Percentiles rank a stretch among this genome's conserved stretches.
phyloP scores from a whole-genome alignment of 2,329 filamentous ascomycete species.

The Fusarium sp. region DNA sequence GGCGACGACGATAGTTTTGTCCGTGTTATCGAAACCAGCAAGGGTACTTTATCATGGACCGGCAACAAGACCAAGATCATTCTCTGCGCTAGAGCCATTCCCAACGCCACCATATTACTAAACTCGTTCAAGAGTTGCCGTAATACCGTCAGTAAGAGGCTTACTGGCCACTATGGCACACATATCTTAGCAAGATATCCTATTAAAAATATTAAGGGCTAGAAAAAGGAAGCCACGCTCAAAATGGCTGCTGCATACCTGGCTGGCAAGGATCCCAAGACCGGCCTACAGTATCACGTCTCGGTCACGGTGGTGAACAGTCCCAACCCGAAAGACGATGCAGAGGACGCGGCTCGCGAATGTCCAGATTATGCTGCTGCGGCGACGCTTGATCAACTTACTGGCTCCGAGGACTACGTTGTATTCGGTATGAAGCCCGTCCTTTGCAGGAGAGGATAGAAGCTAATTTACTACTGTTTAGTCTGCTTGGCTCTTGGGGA shows the following conservation, averaged over 20 bases:
- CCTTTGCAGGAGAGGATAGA: neutral
- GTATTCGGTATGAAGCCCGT: neutral
- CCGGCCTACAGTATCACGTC: neutral
- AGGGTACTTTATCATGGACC: neutral
- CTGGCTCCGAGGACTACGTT: neutral
- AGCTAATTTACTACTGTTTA: neutral
- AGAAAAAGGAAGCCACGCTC: neutral
- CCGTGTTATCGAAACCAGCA: neutral
- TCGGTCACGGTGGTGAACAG: neutral
- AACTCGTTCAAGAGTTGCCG: neutral
- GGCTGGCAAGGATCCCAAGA: neutral
- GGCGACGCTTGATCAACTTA: neutral
- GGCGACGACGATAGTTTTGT: neutral
- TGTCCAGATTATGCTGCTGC: conserved; percentile 1
- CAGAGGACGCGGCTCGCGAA: neutral
- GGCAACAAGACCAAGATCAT: neutral
- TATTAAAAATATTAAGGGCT: neutral
- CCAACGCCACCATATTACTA: neutral
- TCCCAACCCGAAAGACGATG: neutral
- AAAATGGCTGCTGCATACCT: neutral
- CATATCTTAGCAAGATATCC: neutral
- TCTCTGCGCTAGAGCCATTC: neutral
- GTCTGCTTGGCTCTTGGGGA: neutral
- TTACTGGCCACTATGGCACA: neutral
- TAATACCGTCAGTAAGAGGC: neutral